Evolutionary conservation across 768 basidiomycete genomes (phyloP), one percentile per base, ranked within the genome.

Genomic region (Boletus sp.): DNA sequence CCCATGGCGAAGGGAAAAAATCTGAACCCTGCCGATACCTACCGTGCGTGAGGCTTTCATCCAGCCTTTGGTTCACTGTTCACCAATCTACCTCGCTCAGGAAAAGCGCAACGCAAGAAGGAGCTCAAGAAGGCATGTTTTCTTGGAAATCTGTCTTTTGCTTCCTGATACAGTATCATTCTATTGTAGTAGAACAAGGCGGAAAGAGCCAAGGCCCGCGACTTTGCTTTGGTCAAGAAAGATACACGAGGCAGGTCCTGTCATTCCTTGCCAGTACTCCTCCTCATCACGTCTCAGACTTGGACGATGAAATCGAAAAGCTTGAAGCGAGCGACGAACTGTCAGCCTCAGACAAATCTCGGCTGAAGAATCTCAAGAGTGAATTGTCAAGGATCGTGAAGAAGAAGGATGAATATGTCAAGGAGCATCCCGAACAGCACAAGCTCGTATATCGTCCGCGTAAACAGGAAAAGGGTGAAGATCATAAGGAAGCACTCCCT

Each of bases 21-120:
- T 53, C 68, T 85, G 54, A 99, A 99, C 68, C 96, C 96, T 25
- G 96, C 90, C n/a, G 96, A 99, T 68, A 87, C 96, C 0, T 88
- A 78, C 70, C 85, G 96, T 92, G 65, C 66, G 89, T 82, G 41
- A 10, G 34, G 30, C 33, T 32, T 23, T 35, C 1, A 44, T 34
- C n/a, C 19, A 11, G 21, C 49, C 11, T 11, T n/a, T 48, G n/a
- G 39, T 23, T 51, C 5, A 57, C 19, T 56, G 27, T 25, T 53
- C n/a, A 61, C 34, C 3, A 13, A n/a, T 30, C 30, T 17, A 7
- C 23, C 4, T 42, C 29, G 34, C 33, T 25, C 62, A 97, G 94
- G 94, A 51, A 98, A 98, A 74, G 85, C 91, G 4, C 87, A 87
- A 67, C 81, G 92, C 55, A 94, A 93, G 72, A 98, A 94, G 69